Evolutionary conservation across 768 basidiomycete species (phyloP), one percentile per base, ranked within the genome.

Genomic region (Lactifluus piperatus): DNA sequence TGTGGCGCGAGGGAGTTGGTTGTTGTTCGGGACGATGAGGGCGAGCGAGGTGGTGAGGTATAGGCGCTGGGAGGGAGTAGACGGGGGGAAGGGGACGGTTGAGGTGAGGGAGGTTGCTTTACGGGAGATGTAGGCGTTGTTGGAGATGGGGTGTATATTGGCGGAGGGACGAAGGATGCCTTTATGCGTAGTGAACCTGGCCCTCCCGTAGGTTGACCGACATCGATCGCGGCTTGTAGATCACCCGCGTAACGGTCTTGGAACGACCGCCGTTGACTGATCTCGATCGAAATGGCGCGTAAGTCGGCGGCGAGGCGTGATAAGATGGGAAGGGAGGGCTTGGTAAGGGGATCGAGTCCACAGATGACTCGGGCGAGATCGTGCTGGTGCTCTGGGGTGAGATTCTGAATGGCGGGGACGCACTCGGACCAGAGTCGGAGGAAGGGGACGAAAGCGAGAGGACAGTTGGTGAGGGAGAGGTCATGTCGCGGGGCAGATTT

Each of bases 361-460:
- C 91, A 93, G 20, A 93, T 88, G 51, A 86, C 71, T 2, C 90
- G 81, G 0, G 90, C 91, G 29, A 93, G 85, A 69, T 93, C 91
- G 65, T 91, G 87, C 58, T 91, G 86, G 45, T 80, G 69, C 60
- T 86, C 81, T 0, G 86, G 83, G 0, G 70, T 47, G 13, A 92
- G 78, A 1, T 62, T 60, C 56, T 91, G 87, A 55, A 93, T 88
- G 8, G 67, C 66, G 0, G 83, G 78, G 0, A 93, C 91, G 0
- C 77, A 73, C 20, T 77, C 71, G 0, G 84, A 76, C 91, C 91
- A 94, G 11, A 91, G 83, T 5, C 73, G 74, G 44, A 91, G 81
- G 66, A 91, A 89, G 1, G 81, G 74, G 0, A 76, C 67, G 73
- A 93, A 93, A 0, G 79, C 65, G 0, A 79, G 75, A 0, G 90